Percentiles rank a stretch among this genome's conserved stretches.
Evolutionary conservation across 495 filamentous ascomycete genomes (phyloP).

Genomic region (Acidiella bohemica): DNA sequence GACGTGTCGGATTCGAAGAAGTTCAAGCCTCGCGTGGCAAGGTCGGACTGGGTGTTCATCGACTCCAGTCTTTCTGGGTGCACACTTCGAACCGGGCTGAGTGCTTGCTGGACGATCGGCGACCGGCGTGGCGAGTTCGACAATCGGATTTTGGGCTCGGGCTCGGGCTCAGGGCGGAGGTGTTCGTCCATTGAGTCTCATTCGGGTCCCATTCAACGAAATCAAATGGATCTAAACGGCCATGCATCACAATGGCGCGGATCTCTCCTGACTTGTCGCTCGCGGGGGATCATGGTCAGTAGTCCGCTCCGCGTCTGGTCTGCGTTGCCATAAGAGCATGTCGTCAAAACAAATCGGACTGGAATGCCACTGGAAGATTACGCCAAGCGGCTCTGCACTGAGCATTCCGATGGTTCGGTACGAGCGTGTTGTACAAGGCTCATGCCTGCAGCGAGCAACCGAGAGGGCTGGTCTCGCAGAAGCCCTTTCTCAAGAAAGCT

Average conservation of each 20-base stretch:
- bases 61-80: constrained; percentile 17
- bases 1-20: constrained; percentile 22
- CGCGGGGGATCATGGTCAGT: too few relatives aligned
- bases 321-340: background rate
- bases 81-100: constrained; percentile 8
- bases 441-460: too few relatives aligned
- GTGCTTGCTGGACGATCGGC: constrained; percentile 4
- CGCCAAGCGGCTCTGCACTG: background rate
- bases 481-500: too few relatives aligned
- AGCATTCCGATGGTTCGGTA: too few relatives aligned
- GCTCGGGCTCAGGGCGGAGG: constrained; percentile 6
- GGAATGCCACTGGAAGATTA: constrained; percentile 6
- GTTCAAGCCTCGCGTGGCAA: constrained; percentile 12
- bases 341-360: constrained; percentile 4
- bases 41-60: constrained; percentile 12
- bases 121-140: constrained; percentile 13
- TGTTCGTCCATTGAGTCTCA: constrained; percentile 2
- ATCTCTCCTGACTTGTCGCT: background rate
- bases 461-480: too few relatives aligned
- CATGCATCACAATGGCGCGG: background rate
- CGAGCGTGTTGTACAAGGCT: too few relatives aligned
- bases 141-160: background rate
- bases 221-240: background rate
- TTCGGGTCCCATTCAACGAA: background rate
- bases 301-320: background rate